Percentiles rank a stretch among this genome's conserved stretches.
These are phyloP conservation scores for Coffea eugenioides DNA, from an alignment of 257 asterid genomes.

Conservation along the genomic window DNA sequence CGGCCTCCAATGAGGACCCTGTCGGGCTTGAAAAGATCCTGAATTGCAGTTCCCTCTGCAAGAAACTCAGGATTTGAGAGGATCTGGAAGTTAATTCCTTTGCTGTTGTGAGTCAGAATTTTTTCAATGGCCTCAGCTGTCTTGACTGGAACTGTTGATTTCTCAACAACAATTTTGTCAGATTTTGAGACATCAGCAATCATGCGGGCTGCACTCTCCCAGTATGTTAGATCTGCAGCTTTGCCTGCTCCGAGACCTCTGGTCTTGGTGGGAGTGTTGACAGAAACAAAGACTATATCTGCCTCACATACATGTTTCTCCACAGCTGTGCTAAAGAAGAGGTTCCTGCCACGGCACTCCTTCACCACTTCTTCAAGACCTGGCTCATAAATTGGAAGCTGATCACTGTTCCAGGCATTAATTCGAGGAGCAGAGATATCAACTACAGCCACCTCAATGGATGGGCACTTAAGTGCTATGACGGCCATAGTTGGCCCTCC, in stretches of 20 bases:
- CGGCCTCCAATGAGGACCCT: conserved; percentile 89
- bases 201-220: conserved; percentile 98
- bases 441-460: conserved; percentile 72
- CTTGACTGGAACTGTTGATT: conserved; percentile 89
- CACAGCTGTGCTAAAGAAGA: conserved; percentile 93
- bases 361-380: conserved; percentile 95
- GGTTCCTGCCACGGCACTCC: conserved; percentile 88
- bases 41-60: conserved; percentile 84
- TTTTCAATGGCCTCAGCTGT: conserved; percentile 93
- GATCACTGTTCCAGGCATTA: conserved; percentile 89
- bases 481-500: conserved; percentile 98
- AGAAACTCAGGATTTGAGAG: conserved; percentile 88
- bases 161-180: conserved; percentile 86
- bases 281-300: conserved; percentile 84
- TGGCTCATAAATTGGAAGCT: conserved; percentile 92
- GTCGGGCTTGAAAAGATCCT: conserved; percentile 77
- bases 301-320: conserved; percentile 84
- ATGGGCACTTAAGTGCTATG: conserved; percentile 90
- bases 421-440: conserved; percentile 88
- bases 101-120: conserved; percentile 79
- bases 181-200: conserved; percentile 91
- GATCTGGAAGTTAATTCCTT: conserved; percentile 73
- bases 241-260: conserved; percentile 97
- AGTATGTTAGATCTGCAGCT: conserved; percentile 91
- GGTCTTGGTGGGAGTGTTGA: conserved; percentile 93